Conservation (phyloP, 1,284 basidiomycete species). For the Ceratobasidium papillatum region DNA sequence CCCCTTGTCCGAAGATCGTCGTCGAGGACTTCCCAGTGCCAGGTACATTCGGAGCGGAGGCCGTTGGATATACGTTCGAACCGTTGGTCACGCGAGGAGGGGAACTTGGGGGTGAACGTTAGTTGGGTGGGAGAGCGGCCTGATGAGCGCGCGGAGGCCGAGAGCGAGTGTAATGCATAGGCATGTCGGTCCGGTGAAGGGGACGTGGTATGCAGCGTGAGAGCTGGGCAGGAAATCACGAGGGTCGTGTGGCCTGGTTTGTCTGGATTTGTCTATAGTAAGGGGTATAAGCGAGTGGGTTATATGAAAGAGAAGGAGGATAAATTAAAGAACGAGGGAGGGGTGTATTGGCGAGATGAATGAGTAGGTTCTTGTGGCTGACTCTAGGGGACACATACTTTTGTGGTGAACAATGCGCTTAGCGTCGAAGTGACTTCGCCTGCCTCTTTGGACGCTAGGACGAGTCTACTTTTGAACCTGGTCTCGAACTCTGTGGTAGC, state of each 20-base stretch:
- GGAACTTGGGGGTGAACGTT: not conserved
- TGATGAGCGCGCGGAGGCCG: not conserved
- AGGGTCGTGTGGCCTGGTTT: slow-evolving; percentile 18
- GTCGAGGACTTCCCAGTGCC: slow-evolving; percentile 31
- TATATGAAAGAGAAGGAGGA: not conserved
- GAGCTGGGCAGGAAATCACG: slow-evolving; percentile 8
- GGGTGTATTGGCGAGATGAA: not conserved
- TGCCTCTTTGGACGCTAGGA: not conserved
- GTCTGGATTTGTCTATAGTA: slow-evolving; percentile 5
- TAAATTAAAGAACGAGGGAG: not conserved
- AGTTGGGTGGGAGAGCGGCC: not conserved
- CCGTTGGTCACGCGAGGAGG: slow-evolving; percentile 4
- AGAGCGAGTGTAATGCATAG: slow-evolving; percentile 13
- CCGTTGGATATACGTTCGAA: slow-evolving; percentile 22
- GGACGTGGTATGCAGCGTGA: not conserved
- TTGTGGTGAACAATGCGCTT: not conserved
- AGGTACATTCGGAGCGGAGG: slow-evolving; percentile 26
- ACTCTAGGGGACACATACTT: not conserved
- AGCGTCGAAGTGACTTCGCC: not conserved
- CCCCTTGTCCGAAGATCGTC: slow-evolving; percentile 1
- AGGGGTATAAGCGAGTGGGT: not conserved
- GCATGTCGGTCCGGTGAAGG: not conserved
- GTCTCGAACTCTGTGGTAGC: not conserved
- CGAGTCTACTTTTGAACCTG: slow-evolving; percentile 12
- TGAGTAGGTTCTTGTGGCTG: not conserved